Conservation (phyloP, 768 basidiomycete genomes). For the Amanita jacksonii region DNA sequence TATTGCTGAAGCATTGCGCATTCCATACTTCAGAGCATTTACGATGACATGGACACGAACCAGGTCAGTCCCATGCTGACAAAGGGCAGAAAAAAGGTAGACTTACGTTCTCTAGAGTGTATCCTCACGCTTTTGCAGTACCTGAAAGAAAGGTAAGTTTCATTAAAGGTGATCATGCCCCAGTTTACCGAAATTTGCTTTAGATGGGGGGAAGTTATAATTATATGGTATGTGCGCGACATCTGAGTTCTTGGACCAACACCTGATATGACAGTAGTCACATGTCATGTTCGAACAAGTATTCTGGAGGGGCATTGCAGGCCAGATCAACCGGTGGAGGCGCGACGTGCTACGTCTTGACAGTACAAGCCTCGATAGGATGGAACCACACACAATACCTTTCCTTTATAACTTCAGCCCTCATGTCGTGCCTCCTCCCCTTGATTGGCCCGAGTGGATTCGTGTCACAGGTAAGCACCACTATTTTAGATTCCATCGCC, state of each 20-base stretch:
- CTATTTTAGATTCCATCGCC: neutral
- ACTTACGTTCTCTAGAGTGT: conserved; percentile 45
- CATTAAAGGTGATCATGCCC: neutral
- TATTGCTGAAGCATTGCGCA: conserved; percentile 87
- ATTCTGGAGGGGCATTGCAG: conserved; percentile 92
- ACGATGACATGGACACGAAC: conserved; percentile 99
- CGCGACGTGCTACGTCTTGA: conserved; percentile 64
- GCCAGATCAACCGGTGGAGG: conserved; percentile 94
- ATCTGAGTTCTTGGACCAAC: conserved; percentile 2
- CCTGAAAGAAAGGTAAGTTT: conserved; percentile 77
- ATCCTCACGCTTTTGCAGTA: conserved; percentile 97
- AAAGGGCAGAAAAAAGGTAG: neutral
- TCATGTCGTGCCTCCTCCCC: conserved; percentile 78
- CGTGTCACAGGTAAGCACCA: conserved; percentile 63
- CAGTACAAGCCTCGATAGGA: conserved; percentile 83
- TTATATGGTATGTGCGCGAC: conserved; percentile 69
- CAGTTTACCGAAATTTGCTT: neutral
- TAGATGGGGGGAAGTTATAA: conserved; percentile 97
- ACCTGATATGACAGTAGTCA: conserved; percentile 35
- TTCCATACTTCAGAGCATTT: conserved; percentile 93
- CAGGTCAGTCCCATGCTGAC: conserved; percentile 30
- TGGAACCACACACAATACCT: conserved; percentile 96
- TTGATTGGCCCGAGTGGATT: conserved; percentile 99
- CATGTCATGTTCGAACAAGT: conserved; percentile 98
- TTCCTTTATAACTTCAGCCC: conserved; percentile 98